phyloP scores from a whole-genome alignment of 352 stramenopile genomes.

The Pythium aquatile region DNA sequence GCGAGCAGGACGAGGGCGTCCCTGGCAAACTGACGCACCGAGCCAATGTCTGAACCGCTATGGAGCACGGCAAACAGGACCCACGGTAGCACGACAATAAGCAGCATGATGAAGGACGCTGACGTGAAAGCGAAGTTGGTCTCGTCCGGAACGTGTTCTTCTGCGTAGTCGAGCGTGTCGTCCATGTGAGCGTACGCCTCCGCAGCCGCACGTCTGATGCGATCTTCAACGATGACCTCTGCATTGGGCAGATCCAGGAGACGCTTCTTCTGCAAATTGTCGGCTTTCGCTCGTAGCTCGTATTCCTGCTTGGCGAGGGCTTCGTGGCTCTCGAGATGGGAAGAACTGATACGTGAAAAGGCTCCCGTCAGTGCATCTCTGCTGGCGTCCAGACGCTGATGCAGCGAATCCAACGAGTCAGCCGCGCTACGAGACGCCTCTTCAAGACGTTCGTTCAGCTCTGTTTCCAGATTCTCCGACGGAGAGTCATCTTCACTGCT shows the following conservation, averaged over 20 bases:
- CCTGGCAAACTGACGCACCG: slow-evolving; percentile 21
- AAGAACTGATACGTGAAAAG: slow-evolving; percentile 27
- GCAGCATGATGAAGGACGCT: slow-evolving; percentile 24
- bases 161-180: slow-evolving; percentile 34
- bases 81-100: slow-evolving; percentile 33
- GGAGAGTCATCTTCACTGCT: not conserved
- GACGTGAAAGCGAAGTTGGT: slow-evolving; percentile 20
- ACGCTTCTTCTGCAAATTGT: slow-evolving; percentile 29
- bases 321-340: slow-evolving; percentile 24
- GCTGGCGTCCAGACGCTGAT: slow-evolving; percentile 21
- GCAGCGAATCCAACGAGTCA: slow-evolving; percentile 24
- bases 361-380: slow-evolving; percentile 20
- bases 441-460: slow-evolving; percentile 8
- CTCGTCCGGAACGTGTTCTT: slow-evolving; percentile 23
- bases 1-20: slow-evolving; percentile 21
- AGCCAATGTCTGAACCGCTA: slow-evolving; percentile 20
- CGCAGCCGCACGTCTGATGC: slow-evolving; percentile 14
- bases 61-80: slow-evolving; percentile 29
- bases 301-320: slow-evolving; percentile 25
- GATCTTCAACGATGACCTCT: slow-evolving; percentile 18
- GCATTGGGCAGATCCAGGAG: slow-evolving; percentile 25
- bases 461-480: not conserved
- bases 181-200: slow-evolving; percentile 30
- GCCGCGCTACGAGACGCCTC: slow-evolving; percentile 4
- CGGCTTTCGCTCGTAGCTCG: slow-evolving; percentile 15